phyloP scores from a whole-genome alignment of 2,329 filamentous ascomycete genomes.

The Neocatenulostroma microsporum region DNA sequence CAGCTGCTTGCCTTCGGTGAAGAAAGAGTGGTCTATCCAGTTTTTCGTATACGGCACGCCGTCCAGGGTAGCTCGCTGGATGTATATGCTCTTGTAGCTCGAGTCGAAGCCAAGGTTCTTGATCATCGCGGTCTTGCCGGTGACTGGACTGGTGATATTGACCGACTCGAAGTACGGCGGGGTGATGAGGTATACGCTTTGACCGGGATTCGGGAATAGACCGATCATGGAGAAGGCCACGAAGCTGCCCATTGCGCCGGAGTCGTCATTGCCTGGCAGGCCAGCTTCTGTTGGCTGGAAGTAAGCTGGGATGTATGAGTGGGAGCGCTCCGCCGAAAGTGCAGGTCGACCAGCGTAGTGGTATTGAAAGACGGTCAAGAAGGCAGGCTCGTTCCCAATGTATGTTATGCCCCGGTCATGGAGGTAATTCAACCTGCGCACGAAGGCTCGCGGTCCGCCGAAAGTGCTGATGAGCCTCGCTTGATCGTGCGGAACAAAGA shows the following conservation, averaged over 20 bases:
- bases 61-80: conserved; percentile 60
- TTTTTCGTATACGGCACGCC: conserved; percentile 53
- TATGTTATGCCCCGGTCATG: conserved; percentile 50
- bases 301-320: conserved; percentile 52
- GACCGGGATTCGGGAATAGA: conserved; percentile 59
- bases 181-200: conserved; percentile 43
- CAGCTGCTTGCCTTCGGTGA: conserved; percentile 58
- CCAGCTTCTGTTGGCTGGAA: conserved; percentile 51
- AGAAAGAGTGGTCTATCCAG: conserved; percentile 61
- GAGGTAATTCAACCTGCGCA: conserved; percentile 52
- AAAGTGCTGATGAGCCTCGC: conserved; percentile 42
- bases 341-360: conserved; percentile 59
- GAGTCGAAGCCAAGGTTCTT: conserved; percentile 40
- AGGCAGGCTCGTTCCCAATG: conserved; percentile 57
- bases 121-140: conserved; percentile 43
- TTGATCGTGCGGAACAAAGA: conserved; percentile 60
- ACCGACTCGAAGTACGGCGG: conserved; percentile 57
- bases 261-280: conserved; percentile 63
- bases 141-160: conserved; percentile 50
- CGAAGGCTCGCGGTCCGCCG: conserved; percentile 51
- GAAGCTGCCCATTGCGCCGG: conserved; percentile 66
- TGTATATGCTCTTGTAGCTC: conserved; percentile 43
- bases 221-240: conserved; percentile 60
- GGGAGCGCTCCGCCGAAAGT: conserved; percentile 51
- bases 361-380: conserved; percentile 49